Conservation (phyloP, 2,329 filamentous ascomycete genomes). For the Immersiporthe knoxdaviesiana region DNA sequence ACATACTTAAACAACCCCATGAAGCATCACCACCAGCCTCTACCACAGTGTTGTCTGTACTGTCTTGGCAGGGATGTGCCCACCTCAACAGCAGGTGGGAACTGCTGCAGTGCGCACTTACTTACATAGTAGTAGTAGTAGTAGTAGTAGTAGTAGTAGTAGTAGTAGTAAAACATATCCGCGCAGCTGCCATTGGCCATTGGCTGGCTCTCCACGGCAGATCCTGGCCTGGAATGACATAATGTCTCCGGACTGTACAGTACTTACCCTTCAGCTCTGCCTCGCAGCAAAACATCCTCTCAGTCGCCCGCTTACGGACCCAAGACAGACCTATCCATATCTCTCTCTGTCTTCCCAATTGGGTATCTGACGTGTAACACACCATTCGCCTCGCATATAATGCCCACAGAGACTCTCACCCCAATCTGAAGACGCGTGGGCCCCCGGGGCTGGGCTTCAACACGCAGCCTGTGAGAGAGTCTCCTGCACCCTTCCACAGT, state of each 20-base stretch:
- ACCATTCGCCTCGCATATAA: slow-evolving; percentile 3
- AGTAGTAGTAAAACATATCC: background rate
- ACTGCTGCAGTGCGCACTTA: no score
- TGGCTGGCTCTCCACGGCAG: slow-evolving; percentile 26
- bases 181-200: slow-evolving; percentile 25
- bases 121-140: no score
- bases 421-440: slow-evolving; percentile 22
- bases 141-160: no score
- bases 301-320: background rate
- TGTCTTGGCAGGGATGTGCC: background rate
- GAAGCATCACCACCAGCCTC: background rate
- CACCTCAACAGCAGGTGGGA: background rate
- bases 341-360: background rate
- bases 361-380: background rate
- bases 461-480: slow-evolving; percentile 22
- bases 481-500: slow-evolving; percentile 3
- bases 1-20: background rate
- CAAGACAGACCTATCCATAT: background rate
- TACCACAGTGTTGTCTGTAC: no score
- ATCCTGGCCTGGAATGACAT: slow-evolving; percentile 25
- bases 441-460: slow-evolving; percentile 26
- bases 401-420: slow-evolving; percentile 12
- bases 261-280: background rate
- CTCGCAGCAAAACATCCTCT: background rate
- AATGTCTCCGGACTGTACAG: no score